Percentiles rank a stretch among this genome's conserved stretches.
Evolutionary conservation across 78 protist species (phyloP).

Genomic region (Capsaspora owczarzaki): DNA sequence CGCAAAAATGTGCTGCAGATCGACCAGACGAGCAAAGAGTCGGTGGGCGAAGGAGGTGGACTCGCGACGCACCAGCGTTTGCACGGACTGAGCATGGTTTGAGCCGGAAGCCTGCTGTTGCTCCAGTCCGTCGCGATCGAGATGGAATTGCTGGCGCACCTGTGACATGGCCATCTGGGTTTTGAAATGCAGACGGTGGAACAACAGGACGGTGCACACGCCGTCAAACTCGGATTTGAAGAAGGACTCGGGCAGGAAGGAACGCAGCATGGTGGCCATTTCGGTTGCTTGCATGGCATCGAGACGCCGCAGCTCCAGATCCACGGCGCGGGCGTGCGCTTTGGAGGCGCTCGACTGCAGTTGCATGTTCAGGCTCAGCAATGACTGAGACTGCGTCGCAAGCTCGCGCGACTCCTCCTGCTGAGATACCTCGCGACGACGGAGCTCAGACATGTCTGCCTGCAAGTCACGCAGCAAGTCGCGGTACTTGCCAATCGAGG

Average conservation of each 20-base stretch:
- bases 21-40: not conserved
- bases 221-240: not conserved
- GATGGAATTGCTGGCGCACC: not conserved
- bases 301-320: not conserved
- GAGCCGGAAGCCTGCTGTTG: not conserved
- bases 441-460: not conserved
- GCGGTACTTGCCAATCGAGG: not conserved
- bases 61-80: not conserved
- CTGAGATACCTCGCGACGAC: not conserved
- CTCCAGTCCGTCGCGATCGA: not conserved
- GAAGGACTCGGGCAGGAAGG: not conserved
- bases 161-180: not conserved
- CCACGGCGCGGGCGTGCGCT: slow-evolving; percentile 1
- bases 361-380: not conserved
- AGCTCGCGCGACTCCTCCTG: not conserved
- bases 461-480: not conserved
- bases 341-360: not conserved
- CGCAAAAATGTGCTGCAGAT: not conserved
- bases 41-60: not conserved
- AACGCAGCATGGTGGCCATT: not conserved
- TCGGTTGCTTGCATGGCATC: not conserved
- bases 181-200: not conserved
- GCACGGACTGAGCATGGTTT: not conserved
- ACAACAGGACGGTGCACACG: not conserved
- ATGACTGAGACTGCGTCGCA: not conserved